Evolutionary conservation across 345 rosid genomes (phyloP).

Genomic region (Gynandropsis gynandra): DNA sequence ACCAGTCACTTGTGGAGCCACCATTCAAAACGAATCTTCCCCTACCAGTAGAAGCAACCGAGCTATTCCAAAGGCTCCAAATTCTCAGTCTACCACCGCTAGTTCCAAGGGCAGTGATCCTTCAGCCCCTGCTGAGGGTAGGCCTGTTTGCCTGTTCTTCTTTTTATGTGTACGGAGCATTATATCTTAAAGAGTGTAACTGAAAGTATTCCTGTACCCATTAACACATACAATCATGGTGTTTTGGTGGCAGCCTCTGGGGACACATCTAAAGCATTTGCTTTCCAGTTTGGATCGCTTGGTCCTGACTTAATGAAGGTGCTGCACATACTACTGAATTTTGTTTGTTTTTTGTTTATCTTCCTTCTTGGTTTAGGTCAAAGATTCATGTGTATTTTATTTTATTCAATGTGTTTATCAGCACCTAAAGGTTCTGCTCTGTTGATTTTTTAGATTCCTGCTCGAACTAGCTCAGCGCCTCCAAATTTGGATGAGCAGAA

Average conservation of each 20-base stretch:
- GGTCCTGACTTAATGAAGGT: conserved; percentile 75
- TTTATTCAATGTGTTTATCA: background rate
- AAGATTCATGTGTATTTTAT: background rate
- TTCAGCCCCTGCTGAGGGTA: conserved; percentile 52
- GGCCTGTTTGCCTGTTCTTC: conserved; percentile 9
- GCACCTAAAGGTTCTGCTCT: conserved; percentile 17
- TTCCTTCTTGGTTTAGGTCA: background rate
- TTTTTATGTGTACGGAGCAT: background rate
- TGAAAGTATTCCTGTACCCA: background rate
- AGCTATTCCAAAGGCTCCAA: conserved; percentile 72
- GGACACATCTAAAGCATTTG: conserved; percentile 58
- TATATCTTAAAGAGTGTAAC: background rate
- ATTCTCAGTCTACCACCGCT: conserved; percentile 64
- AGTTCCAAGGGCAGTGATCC: conserved; percentile 34
- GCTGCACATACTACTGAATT: conserved; percentile 22
- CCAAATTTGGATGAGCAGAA: conserved; percentile 98
- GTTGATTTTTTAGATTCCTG: conserved; percentile 55
- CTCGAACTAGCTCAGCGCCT: conserved; percentile 96
- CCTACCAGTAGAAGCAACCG: conserved; percentile 35
- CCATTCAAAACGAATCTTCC: conserved; percentile 40
- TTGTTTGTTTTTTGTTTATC: background rate
- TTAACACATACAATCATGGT: conserved; percentile 4
- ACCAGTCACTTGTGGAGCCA: conserved; percentile 27
- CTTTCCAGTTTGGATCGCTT: conserved; percentile 86
- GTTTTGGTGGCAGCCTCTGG: conserved; percentile 31